A percentile compares a stretch with the other conserved stretches of the same genome.
Evolutionary conservation across 805 yeast genomes (phyloP).

Genomic region (Starmerella bacillaris): DNA sequence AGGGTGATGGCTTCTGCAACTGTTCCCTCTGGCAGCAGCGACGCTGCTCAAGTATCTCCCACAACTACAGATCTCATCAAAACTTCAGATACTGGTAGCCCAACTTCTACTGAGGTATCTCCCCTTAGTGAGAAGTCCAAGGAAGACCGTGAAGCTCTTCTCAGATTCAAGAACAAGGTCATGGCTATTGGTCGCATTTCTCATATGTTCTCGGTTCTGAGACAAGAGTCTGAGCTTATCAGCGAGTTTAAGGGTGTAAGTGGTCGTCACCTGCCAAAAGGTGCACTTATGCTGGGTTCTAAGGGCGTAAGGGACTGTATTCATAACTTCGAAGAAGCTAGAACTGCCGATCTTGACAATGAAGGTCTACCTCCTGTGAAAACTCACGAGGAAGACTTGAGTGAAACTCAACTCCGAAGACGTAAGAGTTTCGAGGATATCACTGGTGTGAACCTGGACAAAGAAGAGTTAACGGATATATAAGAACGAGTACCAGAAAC

Average conservation of each 20-base stretch:
- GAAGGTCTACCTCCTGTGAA: slow-evolving; percentile 69
- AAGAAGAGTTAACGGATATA: too few species aligned
- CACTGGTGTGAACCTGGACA: too few species aligned
- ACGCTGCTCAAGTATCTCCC: too few species aligned
- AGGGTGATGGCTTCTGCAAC: slow-evolving; percentile 15
- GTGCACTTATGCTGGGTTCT: slow-evolving; percentile 64
- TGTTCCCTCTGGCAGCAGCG: too few species aligned
- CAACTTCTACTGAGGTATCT: background rate
- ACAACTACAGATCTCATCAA: too few species aligned
- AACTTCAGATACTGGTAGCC: background rate
- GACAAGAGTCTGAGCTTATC: slow-evolving; percentile 78
- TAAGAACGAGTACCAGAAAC: too few species aligned
- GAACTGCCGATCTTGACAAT: slow-evolving; percentile 57
- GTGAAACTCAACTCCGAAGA: slow-evolving; percentile 30
- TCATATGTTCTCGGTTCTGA: slow-evolving; percentile 71
- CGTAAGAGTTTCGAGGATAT: slow-evolving; percentile 19
- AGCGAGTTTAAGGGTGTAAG: slow-evolving; percentile 55
- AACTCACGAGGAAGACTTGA: slow-evolving; percentile 33
- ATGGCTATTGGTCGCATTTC: slow-evolving; percentile 93
- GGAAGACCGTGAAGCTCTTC: slow-evolving; percentile 20
- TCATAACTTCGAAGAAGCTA: slow-evolving; percentile 64
- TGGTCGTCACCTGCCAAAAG: slow-evolving; percentile 58
- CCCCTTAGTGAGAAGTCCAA: background rate
- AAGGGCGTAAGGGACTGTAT: slow-evolving; percentile 60
- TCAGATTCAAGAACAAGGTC: slow-evolving; percentile 45